Base-by-base conservation (phyloP, 225 moss, liverwort and hornwort genomes). In the Asterella californica region DNA sequence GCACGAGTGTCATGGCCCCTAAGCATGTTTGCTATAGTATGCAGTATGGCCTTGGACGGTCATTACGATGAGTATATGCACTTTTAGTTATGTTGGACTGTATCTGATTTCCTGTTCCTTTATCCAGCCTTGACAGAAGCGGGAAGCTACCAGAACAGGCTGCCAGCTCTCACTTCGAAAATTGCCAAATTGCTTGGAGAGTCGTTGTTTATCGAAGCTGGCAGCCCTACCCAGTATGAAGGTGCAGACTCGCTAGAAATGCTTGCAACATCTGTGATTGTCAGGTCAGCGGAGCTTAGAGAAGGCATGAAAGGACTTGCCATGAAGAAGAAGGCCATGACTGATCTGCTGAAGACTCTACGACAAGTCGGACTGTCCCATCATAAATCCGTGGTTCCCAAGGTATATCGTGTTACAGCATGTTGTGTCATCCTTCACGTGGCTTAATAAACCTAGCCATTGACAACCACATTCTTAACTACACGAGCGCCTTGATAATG, bases 241-340 rank as follows among this genome's bases (percentile, higher is more conserved):
- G 90, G 89, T 61, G 69, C 83, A 57, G 81, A 84, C 46, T 80
- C 87, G 18, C 74, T 94, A 63, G 94, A 94, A 62, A 76, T 84
- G 76, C 83, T 97, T 15, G 89, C 91, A 64, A 83, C 80, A 38
- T 83, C 92, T 64, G 84, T 97, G 36, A 97, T 97, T 72, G 79
- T 86, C 79, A 93, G 96, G 63, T 87, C 96, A 63, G 85, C 91
- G 74, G 93, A 97, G 86, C 87, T 97, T 25, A 85, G 92, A 83
- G 87, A 89, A 52, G 91, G 91, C 24, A 90, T 87, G 75, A 92
- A 86, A 83, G 85, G 86, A 71, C 84, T 92, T 62, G 90, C 94
- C 37, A 85, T 94, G n/a, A 97, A 97, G 89, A 97, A 94, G 74
- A 97, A 94, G 78, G 96, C 96, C 21, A 80, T 97, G 76, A 81